Percentiles rank a stretch among this genome's conserved stretches.
Evolutionary conservation across 2,329 filamentous ascomycete genomes (phyloP).

Genomic region (Tolypocladium tropicale): DNA sequence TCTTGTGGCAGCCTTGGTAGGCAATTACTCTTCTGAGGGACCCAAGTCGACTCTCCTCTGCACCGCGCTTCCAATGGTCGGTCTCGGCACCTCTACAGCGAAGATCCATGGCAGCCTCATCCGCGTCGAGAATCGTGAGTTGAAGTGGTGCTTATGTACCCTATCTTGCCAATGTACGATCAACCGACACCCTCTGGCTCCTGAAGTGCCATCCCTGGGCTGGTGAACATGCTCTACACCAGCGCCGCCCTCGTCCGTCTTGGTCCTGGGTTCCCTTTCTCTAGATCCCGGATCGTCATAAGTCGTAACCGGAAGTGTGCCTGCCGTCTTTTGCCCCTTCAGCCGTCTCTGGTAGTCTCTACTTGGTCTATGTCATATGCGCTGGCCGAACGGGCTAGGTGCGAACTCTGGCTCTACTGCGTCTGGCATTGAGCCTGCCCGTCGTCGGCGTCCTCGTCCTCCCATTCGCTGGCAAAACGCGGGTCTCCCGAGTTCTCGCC

Average conservation of each 20-base stretch:
- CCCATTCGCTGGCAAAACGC: conserved; percentile 54
- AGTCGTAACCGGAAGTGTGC: conserved; percentile 3
- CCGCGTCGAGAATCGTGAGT: neutral
- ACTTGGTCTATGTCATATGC: neutral
- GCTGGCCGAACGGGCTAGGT: neutral
- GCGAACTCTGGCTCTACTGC: conserved; percentile 39
- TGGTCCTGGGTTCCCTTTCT: neutral
- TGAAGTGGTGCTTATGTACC: neutral
- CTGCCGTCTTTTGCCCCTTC: neutral
- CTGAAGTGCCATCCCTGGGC: neutral
- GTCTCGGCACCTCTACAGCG: too few species aligned
- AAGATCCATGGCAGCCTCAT: too few species aligned
- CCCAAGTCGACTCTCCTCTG: too few species aligned
- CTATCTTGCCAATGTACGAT: neutral
- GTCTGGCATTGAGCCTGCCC: conserved; percentile 61
- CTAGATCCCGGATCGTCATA: conserved; percentile 2
- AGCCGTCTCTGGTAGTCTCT: neutral
- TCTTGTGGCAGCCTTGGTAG: too few species aligned
- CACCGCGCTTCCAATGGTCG: too few species aligned
- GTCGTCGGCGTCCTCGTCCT: conserved; percentile 60
- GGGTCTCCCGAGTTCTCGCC: conserved; percentile 62
- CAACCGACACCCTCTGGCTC: neutral
- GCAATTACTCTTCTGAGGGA: too few species aligned
- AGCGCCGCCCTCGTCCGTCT: neutral
- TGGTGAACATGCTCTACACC: neutral